A percentile compares a stretch with the other conserved stretches of the same genome.
phyloP scores from a whole-genome alignment of 2,329 filamentous ascomycete species.

The Xylariaceae sp. region DNA sequence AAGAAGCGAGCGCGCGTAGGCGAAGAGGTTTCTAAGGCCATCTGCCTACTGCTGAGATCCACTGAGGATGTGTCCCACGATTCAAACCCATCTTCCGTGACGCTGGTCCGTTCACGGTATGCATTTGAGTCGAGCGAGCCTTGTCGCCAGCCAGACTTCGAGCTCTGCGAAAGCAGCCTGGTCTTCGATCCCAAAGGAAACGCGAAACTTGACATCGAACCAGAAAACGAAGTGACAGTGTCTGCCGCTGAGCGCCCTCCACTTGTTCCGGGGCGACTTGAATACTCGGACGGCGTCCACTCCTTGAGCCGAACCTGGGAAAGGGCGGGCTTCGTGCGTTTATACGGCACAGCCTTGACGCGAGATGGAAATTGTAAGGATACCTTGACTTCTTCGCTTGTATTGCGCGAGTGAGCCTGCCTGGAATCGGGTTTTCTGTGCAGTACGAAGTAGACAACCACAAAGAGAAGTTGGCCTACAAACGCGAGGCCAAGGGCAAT shows the following conservation, averaged over 20 bases:
- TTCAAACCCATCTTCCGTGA: conserved; percentile 61
- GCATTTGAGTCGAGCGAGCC: conserved; percentile 45
- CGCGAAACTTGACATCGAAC: conserved; percentile 44
- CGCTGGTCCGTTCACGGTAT: conserved; percentile 33
- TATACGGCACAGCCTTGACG: conserved; percentile 51
- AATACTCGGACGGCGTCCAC: conserved; percentile 35
- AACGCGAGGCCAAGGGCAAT: conserved; percentile 43
- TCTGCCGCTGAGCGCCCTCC: conserved; percentile 42
- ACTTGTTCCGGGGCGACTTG: conserved; percentile 42
- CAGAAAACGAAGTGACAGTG: conserved; percentile 44
- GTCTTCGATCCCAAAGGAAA: conserved; percentile 55
- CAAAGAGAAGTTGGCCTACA: conserved; percentile 44
- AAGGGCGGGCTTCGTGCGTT: conserved; percentile 38
- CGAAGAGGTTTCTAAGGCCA: conserved; percentile 47
- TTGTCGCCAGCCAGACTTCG: conserved; percentile 38
- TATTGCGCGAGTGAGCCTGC: conserved; percentile 29
- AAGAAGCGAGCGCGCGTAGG: conserved; percentile 48
- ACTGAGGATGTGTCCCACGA: conserved; percentile 69
- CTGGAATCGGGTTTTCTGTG: conserved; percentile 32
- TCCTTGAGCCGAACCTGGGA: conserved; percentile 31
- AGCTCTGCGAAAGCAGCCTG: conserved; percentile 43
- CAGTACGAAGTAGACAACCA: conserved; percentile 41
- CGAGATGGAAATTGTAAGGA: conserved; percentile 31
- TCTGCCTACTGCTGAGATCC: conserved; percentile 56
- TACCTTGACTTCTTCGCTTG: conserved; percentile 32